Base-by-base conservation (phyloP, 805 yeast genomes). In the Danielia reshetovae region DNA sequence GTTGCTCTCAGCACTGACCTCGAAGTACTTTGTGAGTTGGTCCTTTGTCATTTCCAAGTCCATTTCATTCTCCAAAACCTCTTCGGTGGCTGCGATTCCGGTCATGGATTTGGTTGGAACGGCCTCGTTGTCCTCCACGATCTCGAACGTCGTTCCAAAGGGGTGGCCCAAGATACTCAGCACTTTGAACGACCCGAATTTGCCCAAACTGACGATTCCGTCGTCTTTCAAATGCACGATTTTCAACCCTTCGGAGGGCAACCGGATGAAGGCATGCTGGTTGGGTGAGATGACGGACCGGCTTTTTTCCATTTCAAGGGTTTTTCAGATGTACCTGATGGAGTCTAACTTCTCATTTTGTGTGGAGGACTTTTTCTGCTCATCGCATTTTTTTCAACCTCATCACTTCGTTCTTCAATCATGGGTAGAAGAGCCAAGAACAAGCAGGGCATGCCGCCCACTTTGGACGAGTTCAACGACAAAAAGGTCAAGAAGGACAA, bases 391-490 rank as follows among this genome's bases (percentile, higher is more conserved):
- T 24, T 42, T 43, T 35, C 36, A 19, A 16, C 23, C 29, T 24
- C 31, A 27, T 34, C 43, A 18, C 13, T 31, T 28, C 18, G 14
- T 19, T 17, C 36, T 29, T 22, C 28, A 18, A 40, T 38, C 27
- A 86, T 89, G 95, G 97, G 97, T 60, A 83, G 96, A 76, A 81
- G 85, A 70, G 85, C 86, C 39, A 87, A 83, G 63, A 83, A 86
- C 53, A 90, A 86, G 72, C 97, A 90, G 67, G 93, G 87, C 29
- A 85, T 75, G 39, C 97, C 97, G 48, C 96, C 96, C 23, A 57
- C 88, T 5, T 68, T 81, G 43, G 97, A 90, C 29, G 96, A 90
- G 53, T 81, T 89, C 59, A 49, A 48, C 18, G 63, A 59, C 46
- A 52, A 46, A 21, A 71, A 72, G 24, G 18, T 33, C 24, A 34